Evolutionary conservation across 768 basidiomycete genomes (phyloP), one percentile per base, ranked within the genome.

Genomic region (Termitomyces sp.): DNA sequence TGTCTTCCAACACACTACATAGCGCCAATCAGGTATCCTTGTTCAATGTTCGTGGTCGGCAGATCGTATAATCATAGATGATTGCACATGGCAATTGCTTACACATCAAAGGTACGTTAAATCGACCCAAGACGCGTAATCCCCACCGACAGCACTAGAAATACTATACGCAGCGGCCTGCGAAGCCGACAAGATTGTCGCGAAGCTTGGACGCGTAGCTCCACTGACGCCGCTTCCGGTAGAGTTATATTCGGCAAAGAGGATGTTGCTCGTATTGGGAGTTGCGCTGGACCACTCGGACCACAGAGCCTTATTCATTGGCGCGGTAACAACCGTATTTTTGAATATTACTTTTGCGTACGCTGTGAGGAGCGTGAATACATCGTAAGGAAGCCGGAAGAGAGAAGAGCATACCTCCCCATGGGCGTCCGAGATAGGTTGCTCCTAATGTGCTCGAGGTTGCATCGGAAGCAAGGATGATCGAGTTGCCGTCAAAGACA

Each of bases 341-440:
- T 79, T 78, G 74, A 78, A 82, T 45, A 82, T 76, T 11, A 84
- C 81, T 66, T 80, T 80, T 9, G 80, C 79, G 46, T 69, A 81
- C 62, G 76, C 80, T 77, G 31, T 34, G 36, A 56, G 4, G 32
- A 20, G 2, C 2, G 56, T 56, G 11, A 42, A 25, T n/a, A 37
- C 20, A 38, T 8, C 36, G 14, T 17, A 6, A 56, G 20, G 20
- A 12, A 45, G 11, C 17, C 31, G 9, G 57, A 29, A 20, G 40
- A 55, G 56, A 54, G 43, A 38, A 49, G 38, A 36, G 65, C 75
- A 58, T 60, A 79, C 77, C 69, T 67, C 68, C 70, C 82, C 82
- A 60, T n/a, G 82, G 82, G 12, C 82, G 68, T 8, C 82, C 82
- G 3, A 83, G 69, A 64, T 70, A 83, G 7, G 73, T 66, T 4